Conservation (phyloP, 2,329 filamentous ascomycete genomes). For the Zalaria obscura region DNA sequence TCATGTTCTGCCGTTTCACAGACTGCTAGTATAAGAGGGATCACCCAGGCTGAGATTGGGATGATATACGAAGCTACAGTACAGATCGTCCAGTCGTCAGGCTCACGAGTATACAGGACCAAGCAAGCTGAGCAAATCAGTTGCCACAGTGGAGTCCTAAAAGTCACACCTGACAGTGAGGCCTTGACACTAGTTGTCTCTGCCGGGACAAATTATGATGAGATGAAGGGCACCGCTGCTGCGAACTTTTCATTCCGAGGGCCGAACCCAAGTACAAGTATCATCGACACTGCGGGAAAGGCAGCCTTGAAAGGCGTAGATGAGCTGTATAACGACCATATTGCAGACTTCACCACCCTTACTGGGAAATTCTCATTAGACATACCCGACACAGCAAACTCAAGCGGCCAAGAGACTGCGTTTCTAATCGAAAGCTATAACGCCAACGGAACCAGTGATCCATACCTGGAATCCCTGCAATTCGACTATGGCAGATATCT, state of each 20-base stretch:
- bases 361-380: conserved; percentile 26
- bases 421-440: conserved; percentile 17
- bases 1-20: conserved; percentile 7
- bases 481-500: conserved; percentile 42
- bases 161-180: conserved; percentile 14
- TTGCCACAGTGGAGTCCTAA: conserved; percentile 14
- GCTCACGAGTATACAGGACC: too few relatives aligned
- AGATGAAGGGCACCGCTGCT: conserved; percentile 31
- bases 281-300: conserved; percentile 19
- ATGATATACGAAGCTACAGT: conserved; percentile 30
- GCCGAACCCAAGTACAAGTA: conserved; percentile 25
- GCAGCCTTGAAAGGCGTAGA: conserved; percentile 21
- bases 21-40: conserved; percentile 18
- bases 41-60: conserved; percentile 28
- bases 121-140: conserved; percentile 5
- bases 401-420: conserved; percentile 24
- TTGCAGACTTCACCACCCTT: conserved; percentile 28
- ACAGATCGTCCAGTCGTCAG: conserved; percentile 7
- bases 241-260: conserved; percentile 35
- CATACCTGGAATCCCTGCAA: conserved; percentile 37
- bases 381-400: conserved; percentile 31
- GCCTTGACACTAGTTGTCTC: conserved; percentile 28
- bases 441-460: conserved; percentile 11
- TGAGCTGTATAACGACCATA: conserved; percentile 21
- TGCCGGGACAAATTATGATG: conserved; percentile 35